Evolutionary conservation across 2,329 filamentous ascomycete genomes (phyloP).

Genomic region (Apiospora malaysiana): DNA sequence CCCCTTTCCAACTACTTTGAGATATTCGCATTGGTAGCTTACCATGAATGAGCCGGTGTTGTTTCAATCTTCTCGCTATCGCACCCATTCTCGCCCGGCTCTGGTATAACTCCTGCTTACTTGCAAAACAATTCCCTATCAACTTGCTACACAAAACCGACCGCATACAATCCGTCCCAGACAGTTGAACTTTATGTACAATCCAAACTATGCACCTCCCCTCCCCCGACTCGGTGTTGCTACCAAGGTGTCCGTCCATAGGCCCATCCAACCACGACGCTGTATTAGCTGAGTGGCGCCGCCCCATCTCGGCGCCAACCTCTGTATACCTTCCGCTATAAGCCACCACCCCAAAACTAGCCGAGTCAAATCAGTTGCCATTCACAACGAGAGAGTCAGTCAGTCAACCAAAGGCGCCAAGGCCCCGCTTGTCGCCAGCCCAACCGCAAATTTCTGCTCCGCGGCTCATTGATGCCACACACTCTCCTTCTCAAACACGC

Average conservation of each 20-base stretch:
- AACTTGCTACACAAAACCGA: neutral
- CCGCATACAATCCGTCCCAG: neutral
- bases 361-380: too few species aligned
- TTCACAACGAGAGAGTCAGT: neutral
- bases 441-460: neutral
- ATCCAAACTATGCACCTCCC: too few species aligned
- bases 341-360: neutral
- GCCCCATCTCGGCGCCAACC: constrained; percentile 8
- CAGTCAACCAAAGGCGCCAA: neutral
- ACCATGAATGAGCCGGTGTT: neutral
- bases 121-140: neutral
- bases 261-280: neutral
- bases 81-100: neutral
- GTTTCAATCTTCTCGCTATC: neutral
- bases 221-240: neutral
- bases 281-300: neutral
- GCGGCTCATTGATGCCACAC: neutral
- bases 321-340: neutral
- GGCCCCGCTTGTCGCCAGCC: constrained; percentile 8
- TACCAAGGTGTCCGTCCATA: too few species aligned
- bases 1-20: neutral
- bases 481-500: neutral
- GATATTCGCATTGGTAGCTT: neutral
- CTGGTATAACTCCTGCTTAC: neutral
- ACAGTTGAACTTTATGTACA: neutral